A percentile compares a stretch with the other conserved stretches of the same genome.
Evolutionary conservation across 768 basidiomycete genomes (phyloP).

Genomic region (Mrakia hoshinonis): DNA sequence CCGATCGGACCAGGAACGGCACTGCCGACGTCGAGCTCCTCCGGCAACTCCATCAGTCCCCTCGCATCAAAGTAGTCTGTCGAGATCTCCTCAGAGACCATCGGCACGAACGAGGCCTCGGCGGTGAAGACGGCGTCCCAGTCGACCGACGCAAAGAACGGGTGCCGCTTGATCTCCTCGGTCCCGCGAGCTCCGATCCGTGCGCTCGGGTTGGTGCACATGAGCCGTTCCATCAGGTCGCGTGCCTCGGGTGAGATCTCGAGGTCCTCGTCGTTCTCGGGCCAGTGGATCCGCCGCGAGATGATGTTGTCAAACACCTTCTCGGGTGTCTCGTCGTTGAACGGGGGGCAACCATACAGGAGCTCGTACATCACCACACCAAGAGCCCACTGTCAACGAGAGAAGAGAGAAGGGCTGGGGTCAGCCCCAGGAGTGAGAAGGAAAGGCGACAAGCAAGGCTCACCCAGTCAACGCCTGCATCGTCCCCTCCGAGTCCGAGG

Average conservation of each 20-base stretch:
- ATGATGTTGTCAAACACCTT: slow-evolving; percentile 98
- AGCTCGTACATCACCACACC: slow-evolving; percentile 99
- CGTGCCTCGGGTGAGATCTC: slow-evolving; percentile 63
- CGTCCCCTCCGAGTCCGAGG: slow-evolving; percentile 87
- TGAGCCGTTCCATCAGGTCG: slow-evolving; percentile 78
- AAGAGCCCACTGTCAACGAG: slow-evolving; percentile 72
- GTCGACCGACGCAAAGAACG: slow-evolving; percentile 80
- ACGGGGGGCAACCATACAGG: slow-evolving; percentile 90
- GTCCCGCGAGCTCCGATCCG: slow-evolving; percentile 82
- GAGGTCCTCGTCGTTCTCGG: slow-evolving; percentile 82
- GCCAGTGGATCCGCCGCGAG: slow-evolving; percentile 88
- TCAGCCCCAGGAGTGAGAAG: slow-evolving; percentile 24
- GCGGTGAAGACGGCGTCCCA: slow-evolving; percentile 84
- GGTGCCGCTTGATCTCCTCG: slow-evolving; percentile 83
- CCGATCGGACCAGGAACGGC: slow-evolving; percentile 28
- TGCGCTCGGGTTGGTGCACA: slow-evolving; percentile 67
- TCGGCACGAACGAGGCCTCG: slow-evolving; percentile 91
- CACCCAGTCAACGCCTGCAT: slow-evolving; percentile 95
- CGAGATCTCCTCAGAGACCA: slow-evolving; percentile 88
- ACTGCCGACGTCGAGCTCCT: slow-evolving; percentile 37
- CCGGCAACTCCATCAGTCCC: slow-evolving; percentile 47
- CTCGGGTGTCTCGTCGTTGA: slow-evolving; percentile 94
- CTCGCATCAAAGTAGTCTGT: slow-evolving; percentile 99
- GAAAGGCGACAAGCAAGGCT: slow-evolving; percentile 37
- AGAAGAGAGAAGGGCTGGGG: slow-evolving; percentile 21